Evolutionary conservation across 176 grass and related monocot genomes (phyloP).

Genomic region (Carex kokanica): DNA sequence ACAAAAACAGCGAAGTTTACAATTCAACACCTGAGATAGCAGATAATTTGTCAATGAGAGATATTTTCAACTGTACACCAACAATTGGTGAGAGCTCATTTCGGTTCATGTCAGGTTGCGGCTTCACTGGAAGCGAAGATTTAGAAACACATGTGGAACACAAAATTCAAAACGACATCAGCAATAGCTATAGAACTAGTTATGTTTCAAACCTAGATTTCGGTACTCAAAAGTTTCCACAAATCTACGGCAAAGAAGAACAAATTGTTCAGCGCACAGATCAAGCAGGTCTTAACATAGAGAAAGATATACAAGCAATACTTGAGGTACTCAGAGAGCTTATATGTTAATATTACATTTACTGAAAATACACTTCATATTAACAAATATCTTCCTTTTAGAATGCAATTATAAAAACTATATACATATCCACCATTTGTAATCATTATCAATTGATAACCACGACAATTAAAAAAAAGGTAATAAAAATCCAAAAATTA

Average conservation of each 20-base stretch:
- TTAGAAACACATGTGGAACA: not conserved
- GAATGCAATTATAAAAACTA: not conserved
- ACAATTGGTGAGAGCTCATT: constrained; percentile 28
- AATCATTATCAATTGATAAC: not conserved
- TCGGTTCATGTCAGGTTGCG: constrained; percentile 35
- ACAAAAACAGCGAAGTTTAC: not conserved
- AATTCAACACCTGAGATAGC: constrained; percentile 3
- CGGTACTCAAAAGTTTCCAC: constrained; percentile 1
- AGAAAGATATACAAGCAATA: constrained; percentile 12
- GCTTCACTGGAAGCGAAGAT: constrained; percentile 35
- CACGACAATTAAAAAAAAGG: not conserved
- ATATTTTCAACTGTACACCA: constrained; percentile 7
- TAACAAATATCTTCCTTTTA: not conserved
- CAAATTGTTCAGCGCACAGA: not conserved
- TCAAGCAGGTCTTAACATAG: constrained; percentile 20
- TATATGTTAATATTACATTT: not conserved
- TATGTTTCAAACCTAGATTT: constrained; percentile 18
- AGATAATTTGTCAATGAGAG: constrained; percentile 17
- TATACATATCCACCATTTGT: not conserved
- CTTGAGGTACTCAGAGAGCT: constrained; percentile 13
- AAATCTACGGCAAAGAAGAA: constrained; percentile 19
- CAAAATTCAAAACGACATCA: not conserved
- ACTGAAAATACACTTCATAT: not conserved
- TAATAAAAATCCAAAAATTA: not conserved
- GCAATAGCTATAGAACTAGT: not conserved